These are phyloP conservation scores for Casuarina equisetifolia DNA, from an alignment of 306 rosid species.

Conservation along the genomic window DNA sequence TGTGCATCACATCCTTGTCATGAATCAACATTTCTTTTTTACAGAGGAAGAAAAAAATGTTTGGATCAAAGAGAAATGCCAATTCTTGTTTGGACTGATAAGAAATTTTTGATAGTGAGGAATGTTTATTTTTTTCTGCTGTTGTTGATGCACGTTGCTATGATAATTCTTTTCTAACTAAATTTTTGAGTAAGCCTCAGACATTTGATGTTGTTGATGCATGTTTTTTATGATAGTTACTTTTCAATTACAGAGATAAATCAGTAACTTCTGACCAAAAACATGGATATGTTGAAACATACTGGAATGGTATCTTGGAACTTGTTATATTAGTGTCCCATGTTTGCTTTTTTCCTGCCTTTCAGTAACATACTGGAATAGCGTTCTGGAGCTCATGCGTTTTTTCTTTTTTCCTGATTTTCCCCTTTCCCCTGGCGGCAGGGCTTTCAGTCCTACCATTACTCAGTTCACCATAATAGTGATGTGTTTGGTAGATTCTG, in stretches of 20 bases:
- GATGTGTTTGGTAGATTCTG: slow-evolving; percentile 94
- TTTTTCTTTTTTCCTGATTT: slow-evolving; percentile 29
- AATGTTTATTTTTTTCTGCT: not conserved
- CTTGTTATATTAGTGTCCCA: too few relatives aligned
- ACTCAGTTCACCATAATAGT: slow-evolving; percentile 67
- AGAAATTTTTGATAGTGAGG: not conserved
- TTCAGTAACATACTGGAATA: not conserved
- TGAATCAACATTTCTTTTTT: not conserved
- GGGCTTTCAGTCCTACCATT: slow-evolving; percentile 72
- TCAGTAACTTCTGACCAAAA: not conserved
- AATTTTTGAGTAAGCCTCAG: not conserved
- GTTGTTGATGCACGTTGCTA: too few relatives aligned
- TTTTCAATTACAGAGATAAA: not conserved
- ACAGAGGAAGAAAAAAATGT: not conserved
- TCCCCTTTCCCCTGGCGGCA: slow-evolving; percentile 22
- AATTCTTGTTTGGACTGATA: not conserved
- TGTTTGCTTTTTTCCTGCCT: too few relatives aligned
- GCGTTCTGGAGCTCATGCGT: slow-evolving; percentile 9
- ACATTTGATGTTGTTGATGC: not conserved
- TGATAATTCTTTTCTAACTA: too few relatives aligned
- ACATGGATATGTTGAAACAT: not conserved
- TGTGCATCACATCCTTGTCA: not conserved
- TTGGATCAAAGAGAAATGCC: too few relatives aligned
- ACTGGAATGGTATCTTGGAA: too few relatives aligned
- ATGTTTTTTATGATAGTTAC: not conserved